Conservation (phyloP, 2,329 filamentous ascomycete species). For the Botrytis galanthina region DNA sequence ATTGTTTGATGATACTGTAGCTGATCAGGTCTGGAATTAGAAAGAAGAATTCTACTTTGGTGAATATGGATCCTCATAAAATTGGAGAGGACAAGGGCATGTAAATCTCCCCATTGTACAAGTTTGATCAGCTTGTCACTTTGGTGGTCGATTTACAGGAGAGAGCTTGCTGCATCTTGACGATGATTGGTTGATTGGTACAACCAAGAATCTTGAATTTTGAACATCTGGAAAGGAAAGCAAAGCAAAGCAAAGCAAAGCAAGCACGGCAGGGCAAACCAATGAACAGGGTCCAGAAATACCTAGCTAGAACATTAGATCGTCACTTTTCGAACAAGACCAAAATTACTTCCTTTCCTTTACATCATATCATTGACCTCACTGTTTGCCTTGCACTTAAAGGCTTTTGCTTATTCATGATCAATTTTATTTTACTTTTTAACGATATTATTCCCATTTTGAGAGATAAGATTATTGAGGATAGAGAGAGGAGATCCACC, state of each 20-base stretch:
- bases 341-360: slow-evolving; percentile 12
- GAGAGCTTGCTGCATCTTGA: neutral
- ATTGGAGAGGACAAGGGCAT: neutral
- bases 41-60: neutral
- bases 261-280: neutral
- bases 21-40: neutral
- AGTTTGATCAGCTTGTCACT: neutral
- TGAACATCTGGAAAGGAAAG: slow-evolving; percentile 1
- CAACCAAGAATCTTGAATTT: slow-evolving; percentile 5
- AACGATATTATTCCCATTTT: neutral
- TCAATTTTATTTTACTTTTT: neutral
- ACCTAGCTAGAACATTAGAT: slow-evolving; percentile 1
- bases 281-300: neutral
- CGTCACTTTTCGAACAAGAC: neutral
- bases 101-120: neutral
- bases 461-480: neutral
- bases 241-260: neutral
- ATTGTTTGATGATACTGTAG: neutral
- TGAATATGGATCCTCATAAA: neutral
- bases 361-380: slow-evolving; percentile 4
- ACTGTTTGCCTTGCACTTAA: slow-evolving; percentile 16
- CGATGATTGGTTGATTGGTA: slow-evolving; percentile 2
- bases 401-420: slow-evolving; percentile 13
- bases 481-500: slow-evolving; percentile 11
- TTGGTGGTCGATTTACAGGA: neutral